A percentile compares a stretch with the other conserved stretches of the same genome.
Evolutionary conservation across 352 stramenopile species (phyloP).

Genomic region (Phytophthora podocarpi): DNA sequence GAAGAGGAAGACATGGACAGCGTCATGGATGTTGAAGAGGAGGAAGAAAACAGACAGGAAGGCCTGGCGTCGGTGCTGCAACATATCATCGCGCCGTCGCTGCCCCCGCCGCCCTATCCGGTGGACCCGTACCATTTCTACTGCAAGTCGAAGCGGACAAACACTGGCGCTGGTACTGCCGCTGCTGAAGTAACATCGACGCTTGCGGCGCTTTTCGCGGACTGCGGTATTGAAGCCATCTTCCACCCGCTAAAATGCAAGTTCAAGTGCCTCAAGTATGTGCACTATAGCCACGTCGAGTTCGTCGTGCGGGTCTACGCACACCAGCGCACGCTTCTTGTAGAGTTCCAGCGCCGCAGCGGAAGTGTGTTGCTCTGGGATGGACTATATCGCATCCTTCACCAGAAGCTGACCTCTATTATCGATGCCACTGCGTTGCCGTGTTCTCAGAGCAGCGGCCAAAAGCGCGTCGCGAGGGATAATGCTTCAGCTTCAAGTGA

Average conservation of each 20-base stretch:
- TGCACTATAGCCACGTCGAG: conserved; percentile 85
- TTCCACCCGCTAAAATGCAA: conserved; percentile 82
- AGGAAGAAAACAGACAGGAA: conserved; percentile 11
- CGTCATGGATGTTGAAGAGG: conserved; percentile 23
- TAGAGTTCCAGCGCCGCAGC: conserved; percentile 80
- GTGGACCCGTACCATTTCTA: conserved; percentile 88
- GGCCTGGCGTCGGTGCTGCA: conserved; percentile 36
- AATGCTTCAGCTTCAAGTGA: background rate
- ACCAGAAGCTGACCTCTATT: conserved; percentile 55
- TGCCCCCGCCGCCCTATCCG: conserved; percentile 72
- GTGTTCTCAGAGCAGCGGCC: conserved; percentile 71
- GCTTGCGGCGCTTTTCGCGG: conserved; percentile 43
- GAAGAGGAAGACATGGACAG: conserved; percentile 27
- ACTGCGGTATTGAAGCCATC: conserved; percentile 69
- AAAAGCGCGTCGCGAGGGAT: conserved; percentile 52
- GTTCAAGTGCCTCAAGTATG: conserved; percentile 88
- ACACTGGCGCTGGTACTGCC: conserved; percentile 27
- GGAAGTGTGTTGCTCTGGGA: conserved; percentile 83
- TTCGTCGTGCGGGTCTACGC: conserved; percentile 78
- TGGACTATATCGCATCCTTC: conserved; percentile 76
- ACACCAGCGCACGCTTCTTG: conserved; percentile 47
- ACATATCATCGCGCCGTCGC: conserved; percentile 53
- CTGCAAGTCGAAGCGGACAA: conserved; percentile 37
- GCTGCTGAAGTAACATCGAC: conserved; percentile 56
- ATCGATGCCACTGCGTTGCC: conserved; percentile 53